Conservation (phyloP, 768 basidiomycete species). For the Phallus indusiatus region DNA sequence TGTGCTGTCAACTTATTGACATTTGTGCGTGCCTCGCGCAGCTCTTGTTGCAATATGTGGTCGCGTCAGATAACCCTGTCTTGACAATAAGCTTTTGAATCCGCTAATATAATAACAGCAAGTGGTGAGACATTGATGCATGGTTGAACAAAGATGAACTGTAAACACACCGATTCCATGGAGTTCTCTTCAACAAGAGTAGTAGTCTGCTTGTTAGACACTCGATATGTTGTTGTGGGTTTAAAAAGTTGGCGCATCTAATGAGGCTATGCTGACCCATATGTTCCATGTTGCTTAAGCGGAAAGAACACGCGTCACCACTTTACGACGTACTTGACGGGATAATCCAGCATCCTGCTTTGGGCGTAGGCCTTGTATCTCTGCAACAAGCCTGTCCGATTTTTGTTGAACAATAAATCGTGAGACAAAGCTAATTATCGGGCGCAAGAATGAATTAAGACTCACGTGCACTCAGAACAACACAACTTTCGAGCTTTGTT, state of each 20-base stretch:
- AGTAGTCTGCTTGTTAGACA: constrained; percentile 26
- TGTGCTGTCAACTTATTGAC: constrained; percentile 61
- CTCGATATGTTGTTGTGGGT: constrained; percentile 14
- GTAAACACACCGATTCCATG: constrained; percentile 44
- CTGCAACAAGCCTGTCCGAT: constrained; percentile 78
- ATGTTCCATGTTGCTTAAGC: neutral
- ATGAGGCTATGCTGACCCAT: neutral
- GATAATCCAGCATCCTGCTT: constrained; percentile 41
- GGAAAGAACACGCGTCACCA: neutral
- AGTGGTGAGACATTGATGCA: too few relatives aligned
- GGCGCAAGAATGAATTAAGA: constrained; percentile 10
- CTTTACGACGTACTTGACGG: constrained; percentile 3
- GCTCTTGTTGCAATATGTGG: constrained; percentile 63
- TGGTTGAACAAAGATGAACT: too few relatives aligned
- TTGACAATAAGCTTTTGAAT: constrained; percentile 70
- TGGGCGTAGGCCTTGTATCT: constrained; percentile 81
- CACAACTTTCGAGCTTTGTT: constrained; percentile 61
- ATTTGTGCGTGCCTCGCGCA: constrained; percentile 60
- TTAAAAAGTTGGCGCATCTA: neutral
- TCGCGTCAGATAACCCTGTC: constrained; percentile 71
- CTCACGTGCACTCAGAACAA: constrained; percentile 82
- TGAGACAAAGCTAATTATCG: too few relatives aligned
- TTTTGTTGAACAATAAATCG: constrained; percentile 37
- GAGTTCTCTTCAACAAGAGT: too few relatives aligned
- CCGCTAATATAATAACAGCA: too few relatives aligned